Evolutionary conservation across 106 monocot genomes (phyloP), one percentile per base, ranked within the genome.

Genomic region (Amphibolis antarctica): DNA sequence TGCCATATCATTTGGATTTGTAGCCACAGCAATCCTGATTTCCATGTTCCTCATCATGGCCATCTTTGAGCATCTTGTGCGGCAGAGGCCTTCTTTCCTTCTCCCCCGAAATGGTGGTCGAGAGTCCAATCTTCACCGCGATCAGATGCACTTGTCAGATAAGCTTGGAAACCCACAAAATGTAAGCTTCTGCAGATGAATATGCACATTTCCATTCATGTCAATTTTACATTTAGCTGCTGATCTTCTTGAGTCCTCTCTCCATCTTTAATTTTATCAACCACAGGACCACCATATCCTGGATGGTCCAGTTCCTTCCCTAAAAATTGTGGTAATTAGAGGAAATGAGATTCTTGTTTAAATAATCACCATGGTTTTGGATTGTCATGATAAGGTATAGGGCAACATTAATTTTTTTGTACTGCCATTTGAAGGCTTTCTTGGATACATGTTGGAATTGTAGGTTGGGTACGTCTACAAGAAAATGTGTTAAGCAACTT

Each of bases 11-110:
- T 88, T 92, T 24, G 88, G 92, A 28, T 92, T 92, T 53, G 84
- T 88, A 12, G 92, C 92, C 22, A 92, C 92, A 0, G 88, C 92
- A 25, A 82, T 92, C 36, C 64, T 92, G 67, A 71, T 92, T 52
- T 81, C 82, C 0, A 88, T 92, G 87, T 92, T 92, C 82, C 82
- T 92, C 59, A 66, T 92, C 61, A 92, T 92, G 92, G 92, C 92
- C 19, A 84, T 92, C 21, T 85, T 92, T 17, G 92, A 92, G 62
- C 84, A 80, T 52, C 68, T 92, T n/a, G 62, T 87, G 48, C 77
- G 82, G 53, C 77, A 75, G 13, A 77, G 75, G 48, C 22, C 78
- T 23, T 64, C 79, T 28, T 18, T 53, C 12, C 64, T 65, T 1
- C 59, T 52, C 18, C 30, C 74, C 23, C 54, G 42, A 26, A 52